phyloP scores from a whole-genome alignment of 2,329 filamentous ascomycete genomes.

The Sporothrix protearum region DNA sequence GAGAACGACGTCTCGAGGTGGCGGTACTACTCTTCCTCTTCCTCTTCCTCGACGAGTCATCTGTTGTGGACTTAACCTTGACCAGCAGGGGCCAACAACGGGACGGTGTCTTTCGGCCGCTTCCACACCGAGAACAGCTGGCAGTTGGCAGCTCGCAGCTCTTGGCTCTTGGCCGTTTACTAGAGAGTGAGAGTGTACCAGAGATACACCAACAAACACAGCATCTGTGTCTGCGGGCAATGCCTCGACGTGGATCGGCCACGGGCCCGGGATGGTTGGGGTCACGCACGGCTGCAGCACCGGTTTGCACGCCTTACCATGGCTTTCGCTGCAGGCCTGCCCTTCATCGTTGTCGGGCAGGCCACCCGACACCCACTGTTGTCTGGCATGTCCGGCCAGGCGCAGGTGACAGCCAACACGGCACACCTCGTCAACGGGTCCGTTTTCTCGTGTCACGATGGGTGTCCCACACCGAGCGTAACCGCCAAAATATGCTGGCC shows the following conservation, averaged over 20 bases:
- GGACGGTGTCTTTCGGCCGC: background rate
- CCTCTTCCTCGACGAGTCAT: constrained; percentile 1
- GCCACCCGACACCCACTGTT: constrained; percentile 23
- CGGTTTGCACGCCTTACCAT: constrained; percentile 27
- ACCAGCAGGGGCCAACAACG: constrained; percentile 17
- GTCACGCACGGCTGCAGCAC: constrained; percentile 30
- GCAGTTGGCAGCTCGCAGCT: constrained; percentile 28
- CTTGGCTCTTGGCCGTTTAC: no score
- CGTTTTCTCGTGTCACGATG: constrained; percentile 13
- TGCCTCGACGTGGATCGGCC: constrained; percentile 27
- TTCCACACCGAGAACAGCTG: constrained; percentile 17
- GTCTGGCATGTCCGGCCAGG: constrained; percentile 36
- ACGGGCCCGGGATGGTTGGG: constrained; percentile 33
- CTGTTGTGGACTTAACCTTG: constrained; percentile 26
- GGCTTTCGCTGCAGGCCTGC: constrained; percentile 28
- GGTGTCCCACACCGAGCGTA: constrained; percentile 7
- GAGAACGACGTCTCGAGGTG: background rate
- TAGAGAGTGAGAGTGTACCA: no score
- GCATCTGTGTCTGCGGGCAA: constrained; percentile 25
- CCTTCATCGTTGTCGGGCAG: constrained; percentile 29
- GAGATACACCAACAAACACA: constrained; percentile 30
- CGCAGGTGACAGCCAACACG: constrained; percentile 29
- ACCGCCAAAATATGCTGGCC: background rate
- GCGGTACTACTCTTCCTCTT: no score
- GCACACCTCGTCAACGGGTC: constrained; percentile 16